Percentiles rank a stretch among this genome's conserved stretches.
These are phyloP conservation scores for Eragrostis nindensis DNA, from an alignment of 176 grass and related monocot species.

Conservation along the genomic window DNA sequence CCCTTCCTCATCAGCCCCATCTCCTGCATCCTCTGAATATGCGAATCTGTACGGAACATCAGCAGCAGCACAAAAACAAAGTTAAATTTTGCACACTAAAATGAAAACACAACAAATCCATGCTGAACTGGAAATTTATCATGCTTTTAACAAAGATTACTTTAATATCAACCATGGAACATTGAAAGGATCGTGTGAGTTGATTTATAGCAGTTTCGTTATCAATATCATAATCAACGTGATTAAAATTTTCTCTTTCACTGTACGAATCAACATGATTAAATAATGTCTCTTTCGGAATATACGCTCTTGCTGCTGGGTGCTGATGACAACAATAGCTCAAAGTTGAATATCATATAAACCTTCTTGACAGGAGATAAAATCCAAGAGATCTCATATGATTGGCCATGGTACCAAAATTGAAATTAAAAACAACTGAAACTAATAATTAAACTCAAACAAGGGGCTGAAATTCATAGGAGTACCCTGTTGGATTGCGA, in stretches of 20 bases:
- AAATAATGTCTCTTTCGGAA: conserved; percentile 14
- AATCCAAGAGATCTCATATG: conserved; percentile 5
- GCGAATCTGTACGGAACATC: conserved; percentile 65
- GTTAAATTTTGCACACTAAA: conserved; percentile 4
- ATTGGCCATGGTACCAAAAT: neutral
- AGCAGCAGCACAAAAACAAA: conserved; percentile 25
- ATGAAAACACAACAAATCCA: neutral
- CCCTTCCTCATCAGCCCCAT: conserved; percentile 92
- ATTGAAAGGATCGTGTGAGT: conserved; percentile 1
- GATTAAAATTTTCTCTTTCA: conserved; percentile 4
- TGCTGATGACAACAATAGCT: conserved; percentile 14
- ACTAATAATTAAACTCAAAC: conserved; percentile 34
- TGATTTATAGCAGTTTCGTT: neutral
- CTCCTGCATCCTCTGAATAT: conserved; percentile 85
- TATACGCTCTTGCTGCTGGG: neutral
- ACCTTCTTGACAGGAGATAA: conserved; percentile 20
- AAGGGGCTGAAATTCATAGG: conserved; percentile 21
- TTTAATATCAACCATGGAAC: neutral
- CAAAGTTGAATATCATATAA: conserved; percentile 1
- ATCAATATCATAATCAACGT: neutral
- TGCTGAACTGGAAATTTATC: neutral
- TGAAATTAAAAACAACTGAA: neutral
- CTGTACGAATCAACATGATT: conserved; percentile 1
- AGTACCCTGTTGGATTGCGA: conserved; percentile 82
- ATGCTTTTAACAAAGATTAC: neutral